A percentile compares a stretch with the other conserved stretches of the same genome.
phyloP scores from a whole-genome alignment of 768 basidiomycete species.

The Mycena metata region DNA sequence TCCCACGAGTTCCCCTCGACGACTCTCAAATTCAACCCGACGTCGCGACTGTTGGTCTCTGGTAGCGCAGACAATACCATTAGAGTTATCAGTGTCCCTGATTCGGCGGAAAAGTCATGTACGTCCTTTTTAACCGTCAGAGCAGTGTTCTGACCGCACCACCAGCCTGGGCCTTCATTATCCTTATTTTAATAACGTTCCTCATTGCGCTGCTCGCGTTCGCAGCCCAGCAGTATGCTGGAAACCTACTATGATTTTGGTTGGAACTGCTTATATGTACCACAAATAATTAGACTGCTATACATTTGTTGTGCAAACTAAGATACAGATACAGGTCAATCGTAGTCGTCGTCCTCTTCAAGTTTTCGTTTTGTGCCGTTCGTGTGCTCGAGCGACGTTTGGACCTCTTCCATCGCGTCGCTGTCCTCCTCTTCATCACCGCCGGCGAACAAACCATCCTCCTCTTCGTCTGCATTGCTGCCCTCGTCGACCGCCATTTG shows the following conservation, averaged over 20 bases:
- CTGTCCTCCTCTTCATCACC: slow-evolving; percentile 85
- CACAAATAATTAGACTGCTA: slow-evolving; percentile 8
- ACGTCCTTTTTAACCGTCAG: slow-evolving; percentile 45
- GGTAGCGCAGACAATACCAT: slow-evolving; percentile 93
- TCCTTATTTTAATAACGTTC: slow-evolving; percentile 51
- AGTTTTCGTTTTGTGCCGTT: slow-evolving; percentile 84
- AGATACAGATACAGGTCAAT: slow-evolving; percentile 37
- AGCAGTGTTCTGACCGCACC: neutral
- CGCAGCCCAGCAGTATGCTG: slow-evolving; percentile 31
- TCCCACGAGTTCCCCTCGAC: slow-evolving; percentile 97
- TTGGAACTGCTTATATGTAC: slow-evolving; percentile 18
- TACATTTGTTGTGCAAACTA: neutral
- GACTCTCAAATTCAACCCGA: slow-evolving; percentile 88
- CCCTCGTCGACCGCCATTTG: slow-evolving; percentile 64
- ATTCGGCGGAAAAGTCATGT: slow-evolving; percentile 66
- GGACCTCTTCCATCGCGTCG: slow-evolving; percentile 86
- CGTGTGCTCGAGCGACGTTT: slow-evolving; percentile 61
- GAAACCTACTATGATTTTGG: slow-evolving; percentile 12
- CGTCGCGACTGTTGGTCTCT: slow-evolving; percentile 83
- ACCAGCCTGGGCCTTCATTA: slow-evolving; percentile 47
- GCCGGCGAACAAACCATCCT: slow-evolving; percentile 82
- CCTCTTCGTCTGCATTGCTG: slow-evolving; percentile 81
- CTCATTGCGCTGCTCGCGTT: slow-evolving; percentile 49
- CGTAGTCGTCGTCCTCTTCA: slow-evolving; percentile 88
- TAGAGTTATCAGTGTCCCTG: slow-evolving; percentile 82